Conservation (phyloP, 169 alveolate species). For the Eimeria maxima region DNA sequence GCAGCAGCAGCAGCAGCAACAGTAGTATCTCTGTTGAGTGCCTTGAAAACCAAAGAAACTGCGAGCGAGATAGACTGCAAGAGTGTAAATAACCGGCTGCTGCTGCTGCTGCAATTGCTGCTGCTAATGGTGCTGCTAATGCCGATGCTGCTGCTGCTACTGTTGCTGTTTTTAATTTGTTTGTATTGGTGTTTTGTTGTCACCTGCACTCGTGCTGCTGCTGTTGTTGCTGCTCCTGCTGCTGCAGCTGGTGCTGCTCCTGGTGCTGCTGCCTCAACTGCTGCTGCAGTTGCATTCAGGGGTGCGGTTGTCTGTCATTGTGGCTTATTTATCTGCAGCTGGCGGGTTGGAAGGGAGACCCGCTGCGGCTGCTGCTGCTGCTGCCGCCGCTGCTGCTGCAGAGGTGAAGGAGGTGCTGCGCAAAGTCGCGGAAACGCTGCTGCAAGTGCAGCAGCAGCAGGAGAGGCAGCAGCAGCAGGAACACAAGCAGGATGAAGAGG, state of each 20-base stretch:
- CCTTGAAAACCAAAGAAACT: background rate
- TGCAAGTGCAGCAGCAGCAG: conserved; percentile 12
- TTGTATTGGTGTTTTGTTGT: no score
- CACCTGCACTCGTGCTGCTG: no score
- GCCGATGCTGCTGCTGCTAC: no score
- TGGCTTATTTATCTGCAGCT: background rate
- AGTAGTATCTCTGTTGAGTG: background rate
- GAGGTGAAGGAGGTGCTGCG: conserved; percentile 24
- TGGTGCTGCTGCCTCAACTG: background rate
- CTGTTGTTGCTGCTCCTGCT: no score
- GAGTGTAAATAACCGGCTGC: background rate
- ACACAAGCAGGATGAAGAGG: background rate
- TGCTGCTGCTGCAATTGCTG: conserved; percentile 14
- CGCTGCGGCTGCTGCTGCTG: background rate
- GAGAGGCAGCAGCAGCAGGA: no score
- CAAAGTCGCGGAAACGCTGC: conserved; percentile 26
- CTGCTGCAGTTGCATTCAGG: background rate
- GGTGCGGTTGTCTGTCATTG: background rate
- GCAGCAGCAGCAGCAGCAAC: conserved; percentile 14
- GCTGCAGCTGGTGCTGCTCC: background rate
- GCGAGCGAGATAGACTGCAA: background rate
- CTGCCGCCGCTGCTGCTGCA: conserved; percentile 31
- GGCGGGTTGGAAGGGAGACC: background rate
- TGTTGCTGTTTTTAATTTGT: no score
- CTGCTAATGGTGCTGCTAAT: background rate